Percentiles rank a stretch among this genome's conserved stretches.
Conservation (phyloP, 2,329 filamentous ascomycete genomes). For the Hymenoscyphus scutula region DNA sequence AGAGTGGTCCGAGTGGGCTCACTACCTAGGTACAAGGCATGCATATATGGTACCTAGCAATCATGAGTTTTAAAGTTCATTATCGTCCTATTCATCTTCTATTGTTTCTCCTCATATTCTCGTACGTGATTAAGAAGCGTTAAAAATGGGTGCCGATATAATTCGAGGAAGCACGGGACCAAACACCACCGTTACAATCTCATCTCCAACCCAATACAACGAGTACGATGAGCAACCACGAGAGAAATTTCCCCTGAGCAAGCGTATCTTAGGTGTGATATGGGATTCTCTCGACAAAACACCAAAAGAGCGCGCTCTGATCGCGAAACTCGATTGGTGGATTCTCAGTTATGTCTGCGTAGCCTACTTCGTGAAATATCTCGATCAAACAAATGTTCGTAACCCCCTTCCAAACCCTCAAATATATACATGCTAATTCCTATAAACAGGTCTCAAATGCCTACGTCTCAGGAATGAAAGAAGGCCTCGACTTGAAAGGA, state of each 20-base stretch:
- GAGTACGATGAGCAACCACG: not conserved
- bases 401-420: not conserved
- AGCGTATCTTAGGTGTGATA: constrained; percentile 26
- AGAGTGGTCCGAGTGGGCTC: not conserved
- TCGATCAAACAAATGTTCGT: constrained; percentile 19
- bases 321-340: constrained; percentile 47
- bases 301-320: constrained; percentile 20
- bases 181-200: not conserved
- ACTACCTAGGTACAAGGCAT: not conserved
- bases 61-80: not conserved
- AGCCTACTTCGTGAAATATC: constrained; percentile 29
- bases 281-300: constrained; percentile 20
- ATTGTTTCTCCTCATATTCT: not conserved
- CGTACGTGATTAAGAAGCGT: not conserved
- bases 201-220: not conserved
- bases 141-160: not conserved
- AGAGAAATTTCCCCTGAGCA: constrained; percentile 15
- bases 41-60: not conserved
- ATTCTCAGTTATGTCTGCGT: constrained; percentile 45
- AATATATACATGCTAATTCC: not conserved
- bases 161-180: not conserved
- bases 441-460: constrained; percentile 36
- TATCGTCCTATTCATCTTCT: not conserved
- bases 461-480: constrained; percentile 49
- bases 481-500: constrained; percentile 47